Conservation (phyloP, 495 filamentous ascomycete genomes). For the Aspergillus olivimuriae region DNA sequence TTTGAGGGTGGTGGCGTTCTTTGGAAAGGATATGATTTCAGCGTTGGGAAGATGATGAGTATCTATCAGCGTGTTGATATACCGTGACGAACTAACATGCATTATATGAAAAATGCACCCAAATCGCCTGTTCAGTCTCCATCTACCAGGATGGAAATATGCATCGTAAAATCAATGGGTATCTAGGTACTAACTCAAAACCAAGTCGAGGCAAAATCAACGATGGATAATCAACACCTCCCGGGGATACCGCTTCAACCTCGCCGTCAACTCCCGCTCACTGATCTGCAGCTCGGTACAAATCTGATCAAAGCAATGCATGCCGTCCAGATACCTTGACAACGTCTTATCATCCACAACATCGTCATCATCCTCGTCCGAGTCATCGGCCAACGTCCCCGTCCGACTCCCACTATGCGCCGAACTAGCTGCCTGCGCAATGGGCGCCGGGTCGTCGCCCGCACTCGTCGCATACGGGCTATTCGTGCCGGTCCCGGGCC, state of each 20-base stretch:
- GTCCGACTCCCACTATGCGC: constrained; percentile 27
- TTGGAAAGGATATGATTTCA: background rate
- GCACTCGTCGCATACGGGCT: constrained; percentile 34
- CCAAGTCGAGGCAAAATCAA: constrained; percentile 25
- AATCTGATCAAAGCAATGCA: constrained; percentile 84
- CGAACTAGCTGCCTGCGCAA: constrained; percentile 18
- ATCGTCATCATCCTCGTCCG: constrained; percentile 32
- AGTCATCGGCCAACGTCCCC: constrained; percentile 14
- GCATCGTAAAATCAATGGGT: too few relatives aligned
- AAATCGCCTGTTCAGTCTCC: too few relatives aligned
- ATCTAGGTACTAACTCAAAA: too few relatives aligned
- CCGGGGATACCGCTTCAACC: constrained; percentile 43
- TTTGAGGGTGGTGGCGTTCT: background rate
- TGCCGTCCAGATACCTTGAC: constrained; percentile 69
- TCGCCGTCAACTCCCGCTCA: constrained; percentile 46
- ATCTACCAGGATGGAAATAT: too few relatives aligned
- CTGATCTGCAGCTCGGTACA: constrained; percentile 67
- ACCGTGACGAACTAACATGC: too few relatives aligned
- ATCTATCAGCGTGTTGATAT: too few relatives aligned
- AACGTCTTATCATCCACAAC: constrained; percentile 41
- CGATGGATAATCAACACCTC: constrained; percentile 52
- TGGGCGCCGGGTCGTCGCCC: constrained; percentile 26
- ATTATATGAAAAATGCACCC: too few relatives aligned
- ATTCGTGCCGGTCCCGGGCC: constrained; percentile 29
- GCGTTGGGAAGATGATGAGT: constrained; percentile 1